A percentile compares a stretch with the other conserved stretches of the same genome.
Evolutionary conservation across 257 asterid species (phyloP).

Genomic region (Nicotiana obtusifolia): DNA sequence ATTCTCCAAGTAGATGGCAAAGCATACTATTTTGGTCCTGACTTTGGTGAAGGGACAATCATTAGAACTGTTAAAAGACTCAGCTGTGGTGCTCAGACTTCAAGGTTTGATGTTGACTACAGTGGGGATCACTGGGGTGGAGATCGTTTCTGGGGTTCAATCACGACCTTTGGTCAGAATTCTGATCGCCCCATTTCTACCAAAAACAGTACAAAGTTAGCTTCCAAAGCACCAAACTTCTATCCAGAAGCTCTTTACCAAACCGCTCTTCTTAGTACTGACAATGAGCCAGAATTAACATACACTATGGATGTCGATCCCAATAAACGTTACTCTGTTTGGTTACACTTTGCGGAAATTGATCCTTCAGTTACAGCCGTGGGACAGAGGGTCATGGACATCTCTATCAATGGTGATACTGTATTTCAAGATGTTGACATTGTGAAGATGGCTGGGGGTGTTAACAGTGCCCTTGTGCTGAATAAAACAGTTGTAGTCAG

Average conservation of each 20-base stretch:
- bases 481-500: constrained; percentile 66
- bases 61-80: constrained; percentile 72
- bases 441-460: constrained; percentile 56
- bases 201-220: constrained; percentile 33
- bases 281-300: constrained; percentile 49
- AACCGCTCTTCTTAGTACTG: constrained; percentile 61
- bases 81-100: constrained; percentile 54
- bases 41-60: constrained; percentile 75
- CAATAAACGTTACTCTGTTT: constrained; percentile 68
- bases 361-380: constrained; percentile 56
- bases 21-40: constrained; percentile 67
- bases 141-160: constrained; percentile 78
- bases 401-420: constrained; percentile 63
- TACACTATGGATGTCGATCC: constrained; percentile 85
- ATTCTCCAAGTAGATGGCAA: constrained; percentile 76
- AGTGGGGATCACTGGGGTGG: constrained; percentile 89
- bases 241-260: constrained; percentile 84
- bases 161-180: constrained; percentile 46
- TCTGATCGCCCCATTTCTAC: constrained; percentile 45
- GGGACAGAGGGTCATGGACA: constrained; percentile 77
- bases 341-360: constrained; percentile 97
- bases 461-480: constrained; percentile 68
- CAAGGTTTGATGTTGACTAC: constrained; percentile 72
- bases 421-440: constrained; percentile 56
- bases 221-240: constrained; percentile 69